Evolutionary conservation across 805 yeast species (phyloP), one percentile per base, ranked within the genome.

Genomic region (Kodamaea laetipori): DNA sequence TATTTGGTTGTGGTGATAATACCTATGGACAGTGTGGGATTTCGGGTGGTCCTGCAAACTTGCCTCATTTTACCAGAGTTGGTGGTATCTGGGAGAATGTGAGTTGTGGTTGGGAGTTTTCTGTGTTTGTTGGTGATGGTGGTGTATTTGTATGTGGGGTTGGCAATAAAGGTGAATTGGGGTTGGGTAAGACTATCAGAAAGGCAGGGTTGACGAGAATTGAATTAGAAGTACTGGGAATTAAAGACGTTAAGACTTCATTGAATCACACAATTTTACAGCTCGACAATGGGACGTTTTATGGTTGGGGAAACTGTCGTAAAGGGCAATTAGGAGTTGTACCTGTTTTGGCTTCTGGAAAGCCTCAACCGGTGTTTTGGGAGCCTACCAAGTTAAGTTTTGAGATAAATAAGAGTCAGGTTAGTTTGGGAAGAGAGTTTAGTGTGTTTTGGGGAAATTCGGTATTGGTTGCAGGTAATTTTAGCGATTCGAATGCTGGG

Each of bases 81-180:
- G 44, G 44, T 1, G 64, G 56, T 3, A 31, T 47, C 0, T 73
- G 85, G 80, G 57, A 50, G 18, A 67, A 72, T 42, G 72, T 79
- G 1, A 69, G 81, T 3, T 83, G 92, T 32, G 96, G 97, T 0
- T 92, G 95, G 95, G 92, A 83, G 47, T 86, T 70, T 53, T 72
- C 85, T 0, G 62, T 85, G 0, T 60, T 85, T 3, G 72, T 83
- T 0, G 66, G 71, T 33, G 43, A 31, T 0, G 39, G 58, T 0
- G 66, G 73, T 41, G 54, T 89, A 0, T 80, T 62, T 54, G 64
- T 71, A 0, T 66, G 80, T 48, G 97, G 97, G 0, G 26, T 47
- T 4, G 96, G 96, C 0, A 60, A 64, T 0, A 79, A 79, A 45
- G 96, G 96, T 0, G 96, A 88, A 56, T 64, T 89, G 25, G 96